These are phyloP conservation scores for Phtheirospermum japonicum DNA, from an alignment of 257 asterid species.

Conservation along the genomic window DNA sequence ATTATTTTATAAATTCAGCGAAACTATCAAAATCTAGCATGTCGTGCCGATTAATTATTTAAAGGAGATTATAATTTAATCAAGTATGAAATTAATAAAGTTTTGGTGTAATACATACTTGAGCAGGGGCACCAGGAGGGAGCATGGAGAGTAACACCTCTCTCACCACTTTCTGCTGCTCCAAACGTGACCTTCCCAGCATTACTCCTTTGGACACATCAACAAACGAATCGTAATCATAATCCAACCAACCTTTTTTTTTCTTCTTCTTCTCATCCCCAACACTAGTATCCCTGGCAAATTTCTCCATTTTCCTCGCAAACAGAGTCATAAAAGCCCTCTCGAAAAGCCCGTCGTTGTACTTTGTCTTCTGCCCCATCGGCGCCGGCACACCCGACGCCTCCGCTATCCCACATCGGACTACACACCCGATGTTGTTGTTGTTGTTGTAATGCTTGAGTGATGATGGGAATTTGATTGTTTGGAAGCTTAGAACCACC, in stretches of 20 bases:
- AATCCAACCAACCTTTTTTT: constrained; percentile 59
- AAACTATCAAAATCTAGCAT: too few relatives aligned
- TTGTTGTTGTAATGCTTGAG: not conserved
- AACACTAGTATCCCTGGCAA: constrained; percentile 30
- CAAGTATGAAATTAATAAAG: too few relatives aligned
- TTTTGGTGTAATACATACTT: constrained; percentile 52
- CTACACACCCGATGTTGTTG: not conserved
- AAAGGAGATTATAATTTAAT: too few relatives aligned
- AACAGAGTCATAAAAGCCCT: constrained; percentile 76
- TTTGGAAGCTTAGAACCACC: constrained; percentile 49
- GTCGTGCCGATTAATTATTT: too few relatives aligned
- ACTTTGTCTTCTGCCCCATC: constrained; percentile 85
- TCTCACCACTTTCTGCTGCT: constrained; percentile 82
- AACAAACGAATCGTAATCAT: constrained; percentile 81
- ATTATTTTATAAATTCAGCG: too few relatives aligned
- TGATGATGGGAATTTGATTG: constrained; percentile 32
- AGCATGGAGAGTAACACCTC: constrained; percentile 90
- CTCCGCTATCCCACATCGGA: constrained; percentile 82
- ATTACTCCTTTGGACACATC: constrained; percentile 68
- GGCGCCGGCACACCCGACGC: constrained; percentile 81
- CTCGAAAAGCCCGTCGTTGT: constrained; percentile 79
- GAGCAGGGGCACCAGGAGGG: constrained; percentile 97
- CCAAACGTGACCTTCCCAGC: constrained; percentile 65
- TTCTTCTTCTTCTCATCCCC: constrained; percentile 30
- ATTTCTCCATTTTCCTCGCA: constrained; percentile 87